These are phyloP conservation scores for Citrus hindsii DNA, from an alignment of 345 rosid genomes.

Conservation along the genomic window DNA sequence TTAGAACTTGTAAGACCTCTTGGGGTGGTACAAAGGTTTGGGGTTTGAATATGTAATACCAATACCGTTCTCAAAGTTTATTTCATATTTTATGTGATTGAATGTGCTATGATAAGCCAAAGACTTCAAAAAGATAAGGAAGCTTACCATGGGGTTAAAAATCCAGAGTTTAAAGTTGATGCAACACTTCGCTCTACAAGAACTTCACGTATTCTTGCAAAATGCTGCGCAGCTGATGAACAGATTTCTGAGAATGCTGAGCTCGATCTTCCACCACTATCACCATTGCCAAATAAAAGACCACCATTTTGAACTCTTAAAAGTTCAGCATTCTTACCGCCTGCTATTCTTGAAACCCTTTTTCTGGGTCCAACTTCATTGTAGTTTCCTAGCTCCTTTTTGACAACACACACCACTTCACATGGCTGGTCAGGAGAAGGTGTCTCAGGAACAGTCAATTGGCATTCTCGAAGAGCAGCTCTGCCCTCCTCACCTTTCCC, in stretches of 20 bases:
- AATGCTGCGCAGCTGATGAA: conserved; percentile 84
- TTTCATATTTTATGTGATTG: background rate
- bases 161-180: conserved; percentile 87
- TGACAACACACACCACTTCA: conserved; percentile 47
- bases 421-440: conserved; percentile 97
- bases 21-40: background rate
- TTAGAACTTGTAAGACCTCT: background rate
- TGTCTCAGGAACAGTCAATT: conserved; percentile 92
- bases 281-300: conserved; percentile 58
- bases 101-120: background rate
- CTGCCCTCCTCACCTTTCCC: conserved; percentile 57
- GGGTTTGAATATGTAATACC: background rate
- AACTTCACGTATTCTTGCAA: conserved; percentile 87
- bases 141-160: conserved; percentile 90
- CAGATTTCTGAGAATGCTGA: conserved; percentile 86
- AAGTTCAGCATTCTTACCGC: conserved; percentile 52
- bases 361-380: conserved; percentile 73
- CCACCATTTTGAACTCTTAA: conserved; percentile 56
- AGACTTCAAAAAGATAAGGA: background rate
- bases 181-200: conserved; percentile 90
- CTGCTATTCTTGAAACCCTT: conserved; percentile 62
- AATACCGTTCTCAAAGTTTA: background rate
- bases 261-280: conserved; percentile 47
- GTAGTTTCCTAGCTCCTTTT: conserved; percentile 73
- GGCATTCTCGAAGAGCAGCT: conserved; percentile 62